Conservation (phyloP, 2,329 filamentous ascomycete genomes). For the Aspergillus uvarum region DNA sequence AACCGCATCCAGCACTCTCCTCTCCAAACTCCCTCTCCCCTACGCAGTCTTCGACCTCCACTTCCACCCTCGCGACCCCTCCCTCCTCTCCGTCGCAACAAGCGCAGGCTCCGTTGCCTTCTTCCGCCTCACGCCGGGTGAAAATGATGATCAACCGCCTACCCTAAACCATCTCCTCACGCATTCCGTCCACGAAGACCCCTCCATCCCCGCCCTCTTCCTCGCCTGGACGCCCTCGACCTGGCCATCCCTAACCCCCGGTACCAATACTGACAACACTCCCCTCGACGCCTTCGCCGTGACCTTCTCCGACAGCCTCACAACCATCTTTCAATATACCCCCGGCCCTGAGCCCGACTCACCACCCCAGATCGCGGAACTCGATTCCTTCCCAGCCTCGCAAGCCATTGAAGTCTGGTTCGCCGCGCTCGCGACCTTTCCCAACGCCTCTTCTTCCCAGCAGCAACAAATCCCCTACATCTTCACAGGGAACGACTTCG, state of each 20-base stretch:
- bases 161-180: constrained; percentile 41
- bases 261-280: not conserved
- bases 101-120: constrained; percentile 60
- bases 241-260: constrained; percentile 27
- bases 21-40: constrained; percentile 62
- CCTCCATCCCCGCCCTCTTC: constrained; percentile 65
- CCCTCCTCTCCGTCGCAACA: constrained; percentile 70
- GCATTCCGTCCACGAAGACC: constrained; percentile 53
- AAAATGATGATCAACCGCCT: not conserved
- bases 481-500: constrained; percentile 44
- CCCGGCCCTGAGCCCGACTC: not conserved
- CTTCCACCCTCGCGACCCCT: constrained; percentile 62
- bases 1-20: constrained; percentile 46
- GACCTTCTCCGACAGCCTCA: constrained; percentile 68
- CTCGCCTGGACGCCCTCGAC: constrained; percentile 67
- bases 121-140: constrained; percentile 35
- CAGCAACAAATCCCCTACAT: constrained; percentile 25
- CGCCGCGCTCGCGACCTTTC: constrained; percentile 32
- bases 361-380: constrained; percentile 18
- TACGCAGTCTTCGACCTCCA: constrained; percentile 83
- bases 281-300: constrained; percentile 58
- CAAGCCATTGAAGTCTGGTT: constrained; percentile 44
- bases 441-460: not conserved
- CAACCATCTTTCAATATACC: constrained; percentile 52
- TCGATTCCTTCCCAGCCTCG: constrained; percentile 28